Percentiles rank a stretch among this genome's conserved stretches.
These are phyloP conservation scores for Aspergillus asperescens DNA, from an alignment of 495 filamentous ascomycete species.

Conservation along the genomic window DNA sequence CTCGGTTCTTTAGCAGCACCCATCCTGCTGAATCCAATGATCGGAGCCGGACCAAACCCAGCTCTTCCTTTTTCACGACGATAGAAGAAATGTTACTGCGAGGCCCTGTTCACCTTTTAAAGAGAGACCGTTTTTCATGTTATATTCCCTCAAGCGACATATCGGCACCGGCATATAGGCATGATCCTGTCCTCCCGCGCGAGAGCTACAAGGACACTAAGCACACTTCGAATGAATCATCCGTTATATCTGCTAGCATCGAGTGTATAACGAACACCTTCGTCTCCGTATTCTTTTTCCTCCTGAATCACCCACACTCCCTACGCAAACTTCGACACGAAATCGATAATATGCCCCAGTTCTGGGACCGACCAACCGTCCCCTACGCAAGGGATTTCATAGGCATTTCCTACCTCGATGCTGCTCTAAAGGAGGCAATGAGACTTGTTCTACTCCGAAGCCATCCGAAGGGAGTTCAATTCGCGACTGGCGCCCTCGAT, in stretches of 20 bases:
- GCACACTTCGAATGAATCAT: too few species aligned
- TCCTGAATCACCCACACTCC: not conserved
- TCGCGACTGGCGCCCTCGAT: slow-evolving; percentile 12
- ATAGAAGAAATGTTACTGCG: slow-evolving; percentile 12
- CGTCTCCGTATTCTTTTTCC: slow-evolving; percentile 5
- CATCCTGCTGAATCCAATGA: not conserved
- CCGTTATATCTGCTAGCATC: not conserved
- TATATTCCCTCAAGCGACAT: not conserved
- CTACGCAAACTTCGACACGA: slow-evolving; percentile 12
- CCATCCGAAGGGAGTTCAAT: slow-evolving; percentile 21
- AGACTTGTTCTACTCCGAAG: slow-evolving; percentile 23
- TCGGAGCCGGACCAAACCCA: not conserved
- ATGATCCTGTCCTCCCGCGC: not conserved
- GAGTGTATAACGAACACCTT: slow-evolving; percentile 5
- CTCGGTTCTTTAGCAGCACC: not conserved
- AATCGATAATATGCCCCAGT: slow-evolving; percentile 7
- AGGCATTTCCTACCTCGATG: slow-evolving; percentile 18
- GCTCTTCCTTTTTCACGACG: not conserved
- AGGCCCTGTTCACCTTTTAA: slow-evolving; percentile 10
- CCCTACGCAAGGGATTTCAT: slow-evolving; percentile 14
- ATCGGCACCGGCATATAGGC: not conserved
- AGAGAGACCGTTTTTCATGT: slow-evolving; percentile 5
- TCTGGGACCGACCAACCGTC: not conserved
- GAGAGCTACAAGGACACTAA: not conserved
- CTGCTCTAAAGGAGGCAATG: slow-evolving; percentile 31